These are phyloP conservation scores for Lanzia echinophila DNA, from an alignment of 2,329 filamentous ascomycete genomes.

Conservation along the genomic window DNA sequence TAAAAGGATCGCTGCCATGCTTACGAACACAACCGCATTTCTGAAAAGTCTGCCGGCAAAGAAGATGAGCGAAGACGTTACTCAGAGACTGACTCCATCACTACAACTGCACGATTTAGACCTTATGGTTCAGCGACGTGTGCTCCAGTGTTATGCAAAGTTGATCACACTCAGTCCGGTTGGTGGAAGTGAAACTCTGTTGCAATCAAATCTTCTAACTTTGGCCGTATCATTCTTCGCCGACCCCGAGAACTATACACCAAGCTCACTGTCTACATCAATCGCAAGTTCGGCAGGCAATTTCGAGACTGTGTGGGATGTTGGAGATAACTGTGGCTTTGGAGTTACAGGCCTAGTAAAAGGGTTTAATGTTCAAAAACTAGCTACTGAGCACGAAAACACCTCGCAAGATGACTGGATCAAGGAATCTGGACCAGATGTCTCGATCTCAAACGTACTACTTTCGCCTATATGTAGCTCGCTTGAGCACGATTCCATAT, in stretches of 20 bases:
- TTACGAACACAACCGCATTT: constrained; percentile 89
- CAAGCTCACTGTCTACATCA: constrained; percentile 78
- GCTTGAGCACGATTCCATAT: constrained; percentile 81
- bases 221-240: constrained; percentile 87
- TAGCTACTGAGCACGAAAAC: constrained; percentile 62
- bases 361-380: constrained; percentile 64
- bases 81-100: constrained; percentile 74
- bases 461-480: constrained; percentile 72
- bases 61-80: constrained; percentile 80
- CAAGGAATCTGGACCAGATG: constrained; percentile 53
- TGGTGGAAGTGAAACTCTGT: constrained; percentile 74
- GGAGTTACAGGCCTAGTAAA: constrained; percentile 81
- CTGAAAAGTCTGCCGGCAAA: constrained; percentile 76
- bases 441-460: constrained; percentile 54
- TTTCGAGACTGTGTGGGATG: constrained; percentile 93
- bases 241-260: constrained; percentile 81
- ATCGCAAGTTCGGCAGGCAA: constrained; percentile 85
- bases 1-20: constrained; percentile 85
- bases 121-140: constrained; percentile 85
- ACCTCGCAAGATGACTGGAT: constrained; percentile 44
- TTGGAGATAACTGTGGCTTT: constrained; percentile 90
- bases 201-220: constrained; percentile 87
- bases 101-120: constrained; percentile 86
- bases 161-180: constrained; percentile 82
- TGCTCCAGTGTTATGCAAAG: constrained; percentile 91